phyloP scores from a whole-genome alignment of 2,329 filamentous ascomycete species.

The Colletotrichum lini region DNA sequence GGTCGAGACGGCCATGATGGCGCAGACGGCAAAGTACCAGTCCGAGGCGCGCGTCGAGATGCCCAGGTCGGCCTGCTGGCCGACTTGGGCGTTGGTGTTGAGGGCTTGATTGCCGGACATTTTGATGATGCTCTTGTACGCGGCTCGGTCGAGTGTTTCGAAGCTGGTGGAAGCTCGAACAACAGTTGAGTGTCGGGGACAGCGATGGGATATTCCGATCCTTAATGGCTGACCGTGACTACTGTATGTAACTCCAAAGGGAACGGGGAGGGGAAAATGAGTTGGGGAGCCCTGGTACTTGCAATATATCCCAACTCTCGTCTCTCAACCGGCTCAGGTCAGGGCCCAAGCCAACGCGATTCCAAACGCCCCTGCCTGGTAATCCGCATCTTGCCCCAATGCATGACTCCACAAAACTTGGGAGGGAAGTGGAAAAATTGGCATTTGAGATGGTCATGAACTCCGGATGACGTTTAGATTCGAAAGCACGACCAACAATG shows the following conservation, averaged over 20 bases:
- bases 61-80: slow-evolving; percentile 67
- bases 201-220: background rate
- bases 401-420: slow-evolving; percentile 16
- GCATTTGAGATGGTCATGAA: slow-evolving; percentile 14
- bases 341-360: slow-evolving; percentile 3
- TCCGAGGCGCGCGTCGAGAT: slow-evolving; percentile 73
- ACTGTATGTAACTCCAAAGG: too few species aligned
- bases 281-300: background rate
- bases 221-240: background rate
- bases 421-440: background rate
- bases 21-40: slow-evolving; percentile 74
- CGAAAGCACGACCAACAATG: background rate
- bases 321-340: slow-evolving; percentile 11
- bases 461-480: slow-evolving; percentile 40
- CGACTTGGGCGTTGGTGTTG: slow-evolving; percentile 59
- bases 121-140: background rate
- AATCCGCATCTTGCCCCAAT: slow-evolving; percentile 28
- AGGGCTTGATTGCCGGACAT: slow-evolving; percentile 62
- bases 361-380: slow-evolving; percentile 28
- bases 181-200: background rate
- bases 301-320: slow-evolving; percentile 35
- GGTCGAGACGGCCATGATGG: slow-evolving; percentile 70
- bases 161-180: background rate
- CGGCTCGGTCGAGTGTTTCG: background rate
- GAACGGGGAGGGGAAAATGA: too few species aligned